Conservation (phyloP, 495 filamentous ascomycete genomes). For the Beverwykella pulmonaria region DNA sequence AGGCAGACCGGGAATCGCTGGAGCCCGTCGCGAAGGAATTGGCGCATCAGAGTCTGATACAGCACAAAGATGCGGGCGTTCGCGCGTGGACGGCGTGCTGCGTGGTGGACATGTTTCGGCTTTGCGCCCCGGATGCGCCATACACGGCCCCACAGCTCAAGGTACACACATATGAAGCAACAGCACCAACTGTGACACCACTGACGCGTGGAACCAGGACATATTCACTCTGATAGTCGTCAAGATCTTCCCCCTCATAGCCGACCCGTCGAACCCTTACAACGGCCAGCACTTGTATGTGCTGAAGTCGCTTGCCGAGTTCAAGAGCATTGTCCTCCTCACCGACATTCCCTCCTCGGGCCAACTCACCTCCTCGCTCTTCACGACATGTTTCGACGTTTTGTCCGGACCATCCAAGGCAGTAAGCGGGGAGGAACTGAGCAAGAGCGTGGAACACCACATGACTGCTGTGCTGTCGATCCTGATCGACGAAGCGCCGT, state of each 20-base stretch:
- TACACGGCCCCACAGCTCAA: slow-evolving; percentile 89
- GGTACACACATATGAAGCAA: slow-evolving; percentile 55
- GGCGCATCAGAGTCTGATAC: slow-evolving; percentile 75
- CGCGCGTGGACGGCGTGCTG: slow-evolving; percentile 85
- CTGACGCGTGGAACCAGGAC: slow-evolving; percentile 59
- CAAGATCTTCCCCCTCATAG: slow-evolving; percentile 79
- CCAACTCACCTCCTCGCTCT: slow-evolving; percentile 74
- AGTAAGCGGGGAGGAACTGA: slow-evolving; percentile 73
- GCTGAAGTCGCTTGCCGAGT: slow-evolving; percentile 81
- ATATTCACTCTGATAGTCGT: slow-evolving; percentile 88
- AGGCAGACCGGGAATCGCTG: slow-evolving; percentile 76
- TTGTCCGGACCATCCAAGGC: slow-evolving; percentile 76
- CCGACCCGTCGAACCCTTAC: slow-evolving; percentile 86
- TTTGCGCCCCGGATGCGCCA: slow-evolving; percentile 94
- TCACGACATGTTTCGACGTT: slow-evolving; percentile 88
- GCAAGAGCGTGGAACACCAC: slow-evolving; percentile 88
- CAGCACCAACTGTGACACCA: not conserved
- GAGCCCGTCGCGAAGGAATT: slow-evolving; percentile 86
- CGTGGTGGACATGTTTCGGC: slow-evolving; percentile 87
- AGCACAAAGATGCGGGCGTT: slow-evolving; percentile 91
- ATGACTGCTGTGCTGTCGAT: slow-evolving; percentile 84
- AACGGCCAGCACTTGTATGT: slow-evolving; percentile 91
- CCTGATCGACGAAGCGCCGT: slow-evolving; percentile 81
- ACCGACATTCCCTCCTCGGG: slow-evolving; percentile 85
- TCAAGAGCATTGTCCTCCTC: slow-evolving; percentile 92